Evolutionary conservation across 2,329 filamentous ascomycete genomes (phyloP).

Genomic region (Neocatenulostroma microsporum): DNA sequence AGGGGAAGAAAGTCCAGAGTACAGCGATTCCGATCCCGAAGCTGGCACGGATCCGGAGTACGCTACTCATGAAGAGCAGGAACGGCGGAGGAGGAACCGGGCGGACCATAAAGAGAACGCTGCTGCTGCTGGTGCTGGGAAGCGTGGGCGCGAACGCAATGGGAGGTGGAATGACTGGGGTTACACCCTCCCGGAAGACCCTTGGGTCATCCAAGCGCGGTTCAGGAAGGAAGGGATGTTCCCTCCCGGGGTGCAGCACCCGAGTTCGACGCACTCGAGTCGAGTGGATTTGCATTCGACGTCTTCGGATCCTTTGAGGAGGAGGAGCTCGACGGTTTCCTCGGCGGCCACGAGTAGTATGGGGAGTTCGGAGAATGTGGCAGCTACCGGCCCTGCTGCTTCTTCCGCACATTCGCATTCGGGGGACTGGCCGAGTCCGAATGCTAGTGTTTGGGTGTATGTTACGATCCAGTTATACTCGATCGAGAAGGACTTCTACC

Average conservation of each 20-base stretch:
- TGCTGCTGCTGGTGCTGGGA: conserved; percentile 14
- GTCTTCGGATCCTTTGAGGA: conserved; percentile 9
- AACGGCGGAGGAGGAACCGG: conserved; percentile 19
- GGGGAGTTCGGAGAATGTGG: conserved; percentile 23
- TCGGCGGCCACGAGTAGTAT: conserved; percentile 12
- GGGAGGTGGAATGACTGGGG: conserved; percentile 47
- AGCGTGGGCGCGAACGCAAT: conserved; percentile 33
- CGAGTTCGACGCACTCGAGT: conserved; percentile 43
- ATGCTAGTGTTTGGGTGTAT: conserved; percentile 79
- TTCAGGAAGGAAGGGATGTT: conserved; percentile 76
- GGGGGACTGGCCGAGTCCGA: conserved; percentile 32
- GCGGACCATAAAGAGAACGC: conserved; percentile 12
- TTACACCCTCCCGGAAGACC: conserved; percentile 84
- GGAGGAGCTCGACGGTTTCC: conserved; percentile 24
- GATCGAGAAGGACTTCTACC: conserved; percentile 84
- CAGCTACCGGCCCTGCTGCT: conserved; percentile 15
- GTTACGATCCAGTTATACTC: conserved; percentile 95
- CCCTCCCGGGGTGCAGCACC: conserved; percentile 43
- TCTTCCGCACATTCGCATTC: conserved; percentile 8
- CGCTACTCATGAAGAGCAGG: conserved; percentile 29
- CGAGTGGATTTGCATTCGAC: conserved; percentile 38
- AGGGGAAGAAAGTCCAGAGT: conserved; percentile 28
- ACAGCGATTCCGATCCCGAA: conserved; percentile 32
- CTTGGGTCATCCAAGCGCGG: conserved; percentile 88
- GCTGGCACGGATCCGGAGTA: conserved; percentile 33